Evolutionary conservation across 2,329 filamentous ascomycete genomes (phyloP).

Genomic region (Colletotrichum neosansevieriae): DNA sequence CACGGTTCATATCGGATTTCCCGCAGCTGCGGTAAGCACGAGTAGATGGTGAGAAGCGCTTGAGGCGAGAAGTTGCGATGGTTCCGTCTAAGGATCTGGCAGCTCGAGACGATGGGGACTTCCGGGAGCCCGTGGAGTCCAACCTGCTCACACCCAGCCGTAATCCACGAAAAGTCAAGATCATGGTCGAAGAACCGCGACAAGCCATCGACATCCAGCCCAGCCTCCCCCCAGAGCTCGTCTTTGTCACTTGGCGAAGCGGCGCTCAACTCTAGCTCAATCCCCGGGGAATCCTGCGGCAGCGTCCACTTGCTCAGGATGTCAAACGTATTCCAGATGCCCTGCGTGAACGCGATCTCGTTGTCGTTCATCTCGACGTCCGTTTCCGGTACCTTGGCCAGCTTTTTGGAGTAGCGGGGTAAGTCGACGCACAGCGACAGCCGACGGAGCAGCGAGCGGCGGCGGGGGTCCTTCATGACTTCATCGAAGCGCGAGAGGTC

Average conservation of each 20-base stretch:
- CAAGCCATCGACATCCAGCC: conserved; percentile 43
- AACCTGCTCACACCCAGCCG: conserved; percentile 39
- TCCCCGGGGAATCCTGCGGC: conserved; percentile 26
- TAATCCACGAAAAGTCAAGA: conserved; percentile 42
- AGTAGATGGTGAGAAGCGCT: conserved; percentile 41
- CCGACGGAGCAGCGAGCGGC: conserved; percentile 41
- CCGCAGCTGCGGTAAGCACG: conserved; percentile 41
- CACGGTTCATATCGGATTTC: conserved; percentile 43
- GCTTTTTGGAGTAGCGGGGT: conserved; percentile 41
- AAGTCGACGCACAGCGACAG: conserved; percentile 44
- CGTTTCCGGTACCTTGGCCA: conserved; percentile 41
- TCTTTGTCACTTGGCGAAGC: conserved; percentile 44
- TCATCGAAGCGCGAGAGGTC: conserved; percentile 43
- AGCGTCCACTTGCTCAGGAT: conserved; percentile 43
- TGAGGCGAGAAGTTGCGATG: conserved; percentile 43
- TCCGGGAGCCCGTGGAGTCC: conserved; percentile 42
- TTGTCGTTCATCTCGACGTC: conserved; percentile 45
- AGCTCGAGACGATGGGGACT: conserved; percentile 40
- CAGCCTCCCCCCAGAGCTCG: conserved; percentile 41
- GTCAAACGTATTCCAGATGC: conserved; percentile 44
- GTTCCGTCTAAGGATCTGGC: conserved; percentile 42
- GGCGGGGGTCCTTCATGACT: conserved; percentile 41
- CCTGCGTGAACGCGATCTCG: conserved; percentile 44
- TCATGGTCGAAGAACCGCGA: conserved; percentile 45
- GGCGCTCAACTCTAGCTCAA: conserved; percentile 45